Base-by-base conservation (phyloP, 225 moss, liverwort and hornwort genomes). In the Neckera pumila region DNA sequence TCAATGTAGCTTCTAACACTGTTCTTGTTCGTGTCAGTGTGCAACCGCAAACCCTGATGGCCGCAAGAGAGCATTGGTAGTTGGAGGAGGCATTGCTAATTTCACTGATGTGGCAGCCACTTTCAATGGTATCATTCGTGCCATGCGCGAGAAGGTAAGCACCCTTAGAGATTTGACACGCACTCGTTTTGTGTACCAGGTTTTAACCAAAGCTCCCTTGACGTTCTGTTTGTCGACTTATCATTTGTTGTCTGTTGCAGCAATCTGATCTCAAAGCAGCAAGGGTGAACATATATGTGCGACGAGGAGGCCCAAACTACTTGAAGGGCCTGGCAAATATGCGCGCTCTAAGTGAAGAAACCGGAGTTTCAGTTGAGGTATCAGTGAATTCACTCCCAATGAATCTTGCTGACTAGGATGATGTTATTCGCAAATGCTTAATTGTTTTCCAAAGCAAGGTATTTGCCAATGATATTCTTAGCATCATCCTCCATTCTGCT, bases 41-140 rank as follows among this genome's bases (percentile, higher is more conserved):
- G 93, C 93, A 47, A 98, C 98, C 75, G 94, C 93, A 57, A 92
- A 96, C 78, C 94, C 98, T 84, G 98, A 98, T 94, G 97, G 98
- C 76, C 96, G 95, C 33, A 83, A 93, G 80, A 92, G 98, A 84
- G 97, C 98, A 27, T 91, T 98, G 63, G 89, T 98, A 86, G 91
- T 98, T 20, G 97, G 97, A 80, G 97, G 97, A 82, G 97, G 98
- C 77, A 98, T 98, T 86, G 98, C 98, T 64, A 98, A 98, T 88
- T 98, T 98, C 82, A 98, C 98, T 47, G 98, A 98, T 47, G 98
- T 98, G 43, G 98, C 97, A 49, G 96, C 98, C 82, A 98, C 98
- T 61, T 98, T 98, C 82, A 95, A 95, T 92, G 96, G 98, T 28
- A 98, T 98, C 73, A 98, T 98, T 89, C 94, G 94, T 84, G 98